Percentiles rank a stretch among this genome's conserved stretches.
These are phyloP conservation scores for Spinacia oleracea DNA, from an alignment of 179 eudicot species.

Conservation along the genomic window DNA sequence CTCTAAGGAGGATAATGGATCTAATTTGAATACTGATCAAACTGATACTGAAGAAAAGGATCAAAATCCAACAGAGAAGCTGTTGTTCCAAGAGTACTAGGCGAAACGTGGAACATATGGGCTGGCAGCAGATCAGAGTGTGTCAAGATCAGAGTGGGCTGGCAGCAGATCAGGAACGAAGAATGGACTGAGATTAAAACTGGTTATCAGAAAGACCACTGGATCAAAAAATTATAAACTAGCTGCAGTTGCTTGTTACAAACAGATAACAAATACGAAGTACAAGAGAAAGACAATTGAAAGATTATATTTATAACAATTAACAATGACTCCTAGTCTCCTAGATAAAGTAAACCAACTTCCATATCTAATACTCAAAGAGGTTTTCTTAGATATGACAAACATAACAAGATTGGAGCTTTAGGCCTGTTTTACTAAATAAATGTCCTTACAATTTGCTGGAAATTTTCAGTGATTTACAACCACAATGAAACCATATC, in stretches of 20 bases:
- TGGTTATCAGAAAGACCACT: conserved; percentile 1
- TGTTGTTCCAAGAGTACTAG: conserved; percentile 4
- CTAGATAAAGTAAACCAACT: not conserved
- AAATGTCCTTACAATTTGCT: not conserved
- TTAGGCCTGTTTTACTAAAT: not conserved
- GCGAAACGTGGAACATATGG: too few relatives aligned
- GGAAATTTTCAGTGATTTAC: not conserved
- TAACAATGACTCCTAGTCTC: not conserved
- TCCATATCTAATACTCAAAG: not conserved
- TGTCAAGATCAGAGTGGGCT: too few relatives aligned
- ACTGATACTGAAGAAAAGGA: conserved; percentile 37
- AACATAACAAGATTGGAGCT: not conserved
- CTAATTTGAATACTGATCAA: conserved; percentile 24
- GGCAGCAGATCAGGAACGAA: too few relatives aligned
- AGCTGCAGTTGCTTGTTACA: not conserved
- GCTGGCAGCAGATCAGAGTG: too few relatives aligned
- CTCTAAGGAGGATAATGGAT: conserved; percentile 12
- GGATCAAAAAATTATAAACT: not conserved
- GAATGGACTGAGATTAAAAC: too few relatives aligned
- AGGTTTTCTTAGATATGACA: not conserved
- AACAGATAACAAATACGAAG: not conserved
- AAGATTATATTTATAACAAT: not conserved
- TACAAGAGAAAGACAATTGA: not conserved
- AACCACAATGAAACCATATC: not conserved
- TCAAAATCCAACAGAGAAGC: conserved; percentile 32